Base-by-base conservation (phyloP, 2,329 filamentous ascomycete genomes). In the Thelonectria blattea region DNA sequence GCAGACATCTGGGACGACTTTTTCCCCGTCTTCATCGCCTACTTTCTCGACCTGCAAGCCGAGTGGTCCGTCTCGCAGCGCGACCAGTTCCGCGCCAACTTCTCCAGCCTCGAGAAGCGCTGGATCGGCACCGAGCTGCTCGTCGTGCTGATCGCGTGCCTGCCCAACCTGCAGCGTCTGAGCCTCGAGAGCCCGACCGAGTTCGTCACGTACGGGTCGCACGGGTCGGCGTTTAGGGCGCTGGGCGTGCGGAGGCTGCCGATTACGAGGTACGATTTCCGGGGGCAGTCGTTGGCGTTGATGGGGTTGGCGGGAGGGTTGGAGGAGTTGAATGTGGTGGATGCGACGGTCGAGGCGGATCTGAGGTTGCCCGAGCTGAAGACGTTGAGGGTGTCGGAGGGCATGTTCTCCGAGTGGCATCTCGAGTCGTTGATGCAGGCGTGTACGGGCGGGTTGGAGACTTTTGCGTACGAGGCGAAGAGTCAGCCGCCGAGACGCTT, bases 401-500 rank as follows among this genome's bases (percentile, higher is more conserved):
- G 3, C 11, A 3, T 32, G 5, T 41, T 24, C 14, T 20, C 9
- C 4, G 42, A 10, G 4, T 3, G 50, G 18, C 5, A n/a, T 20
- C 18, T 14, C 10, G 32, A 17, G 12, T 15, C 14, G 48, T 7
- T 32, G 56, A n/a, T 34, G 30, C 27, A 37, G 15, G 34, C 34
- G 3, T 58, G 54, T 10, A 42, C 49, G 1, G 22, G 49, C 0
- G 15, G 37, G 6, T 32, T 61, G 5, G 32, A 15, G 14, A 37
- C 42, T 2, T 58, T 61, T 10, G 54, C 37, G 2, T 54, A 58
- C 37, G 54, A 53, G 17, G 43, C 58, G 32, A 10, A 11, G 32
- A 34, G 32, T 12, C 11, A 11, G 15, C 11, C 34, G 6, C 34
- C 3, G 3, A 14, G 12, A 3, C 11, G 11, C 34, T 11, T 2